Evolutionary conservation across 1,139 yeast genomes (phyloP).

Genomic region (Taphrina populina): DNA sequence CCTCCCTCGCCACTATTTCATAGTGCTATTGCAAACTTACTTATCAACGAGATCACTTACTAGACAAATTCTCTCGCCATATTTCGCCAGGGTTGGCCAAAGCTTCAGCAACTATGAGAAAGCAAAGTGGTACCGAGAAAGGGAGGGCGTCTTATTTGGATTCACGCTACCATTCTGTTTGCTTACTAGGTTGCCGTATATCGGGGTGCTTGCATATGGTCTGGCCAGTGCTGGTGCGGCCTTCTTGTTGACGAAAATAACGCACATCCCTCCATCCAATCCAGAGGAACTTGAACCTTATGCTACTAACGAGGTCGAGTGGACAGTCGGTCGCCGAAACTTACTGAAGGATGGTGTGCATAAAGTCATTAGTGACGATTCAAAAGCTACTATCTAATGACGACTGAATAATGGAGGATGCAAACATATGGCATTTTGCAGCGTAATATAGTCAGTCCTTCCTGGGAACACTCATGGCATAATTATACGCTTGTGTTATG

Average conservation of each 20-base stretch:
- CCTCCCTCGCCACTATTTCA: constrained; percentile 46
- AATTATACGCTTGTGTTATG: too few species aligned
- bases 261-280: constrained; percentile 2
- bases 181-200: constrained; percentile 51
- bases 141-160: constrained; percentile 61
- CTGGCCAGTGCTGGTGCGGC: constrained; percentile 59
- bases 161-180: constrained; percentile 56
- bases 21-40: constrained; percentile 49
- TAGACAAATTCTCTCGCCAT: constrained; percentile 55
- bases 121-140: constrained; percentile 55
- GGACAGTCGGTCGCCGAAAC: constrained; percentile 12
- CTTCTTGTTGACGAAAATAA: constrained; percentile 55
- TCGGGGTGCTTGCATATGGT: constrained; percentile 56
- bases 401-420: too few species aligned
- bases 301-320: not conserved
- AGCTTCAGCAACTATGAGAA: constrained; percentile 49
- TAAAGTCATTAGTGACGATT: too few species aligned
- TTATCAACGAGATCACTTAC: constrained; percentile 53
- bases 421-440: too few species aligned
- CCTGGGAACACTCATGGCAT: too few species aligned
- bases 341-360: constrained; percentile 8
- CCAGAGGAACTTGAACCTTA: not conserved
- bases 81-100: constrained; percentile 52
- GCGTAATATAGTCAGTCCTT: too few species aligned
- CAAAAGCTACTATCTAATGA: too few species aligned